Base-by-base conservation (phyloP, 805 yeast species). In the Candida parachauliodes region DNA sequence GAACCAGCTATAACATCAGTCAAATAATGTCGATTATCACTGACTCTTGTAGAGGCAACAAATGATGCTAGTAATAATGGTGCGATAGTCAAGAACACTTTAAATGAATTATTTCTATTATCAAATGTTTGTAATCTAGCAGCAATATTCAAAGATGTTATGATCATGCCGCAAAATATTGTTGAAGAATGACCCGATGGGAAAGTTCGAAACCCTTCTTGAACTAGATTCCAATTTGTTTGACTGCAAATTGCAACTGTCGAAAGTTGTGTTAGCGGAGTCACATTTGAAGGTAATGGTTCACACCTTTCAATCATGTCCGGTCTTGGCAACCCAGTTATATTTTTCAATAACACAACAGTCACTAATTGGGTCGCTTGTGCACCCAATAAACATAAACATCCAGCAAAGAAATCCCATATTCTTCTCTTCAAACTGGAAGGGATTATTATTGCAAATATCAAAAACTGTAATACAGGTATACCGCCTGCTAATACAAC, bases 1-100 rank as follows among this genome's bases (percentile, higher is more conserved):
- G 60, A 49, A 2, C 77, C 77, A 8, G 47, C 50, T 5, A 67
- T 36, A 8, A 72, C 62, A 47, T 72, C 77, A 17, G 52, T 20
- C 3, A 66, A 35, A 38, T 60, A 66, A 46, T 72, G 76, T 24
- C 76, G 50, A 45, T 71, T 66, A 42, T 72, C 77, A n/a, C 76
- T 66, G n/a, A 65, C 53, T 37, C 77, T 50, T 2, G 76, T 62
- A 16, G 62, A 54, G 0, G 72, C 47, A 2, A 72, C 60, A 29
- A 52, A 48, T 1, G 55, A 34, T 0, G 76, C 66, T 3, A 62
- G 25, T 9, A 54, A 40, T 3, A 63, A 41, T 0, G 77, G 76
- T 2, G 59, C n/a, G 2, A 65, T 31, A 1, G 63, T 52, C 4
- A 60, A 10, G 0, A 68, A 22, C 0, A 60, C 44, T 35, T 66